Base-by-base conservation (phyloP, 352 stramenopile species). In the Globisporangium camurandrum region DNA sequence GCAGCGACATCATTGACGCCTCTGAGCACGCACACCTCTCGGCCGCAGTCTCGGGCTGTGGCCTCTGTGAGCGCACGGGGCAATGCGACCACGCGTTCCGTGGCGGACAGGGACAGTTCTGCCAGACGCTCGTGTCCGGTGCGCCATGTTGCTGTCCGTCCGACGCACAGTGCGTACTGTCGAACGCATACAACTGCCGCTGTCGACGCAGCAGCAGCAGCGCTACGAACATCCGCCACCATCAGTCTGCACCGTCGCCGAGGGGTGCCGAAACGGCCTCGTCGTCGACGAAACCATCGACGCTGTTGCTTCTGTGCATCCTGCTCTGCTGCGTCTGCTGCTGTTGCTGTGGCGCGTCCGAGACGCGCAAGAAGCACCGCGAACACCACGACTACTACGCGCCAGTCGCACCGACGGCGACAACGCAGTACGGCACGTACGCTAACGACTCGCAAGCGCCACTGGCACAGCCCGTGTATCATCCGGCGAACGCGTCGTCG, bases 61-160 rank as follows among this genome's bases (percentile, higher is more conserved):
- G 66, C 1, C 47, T 86, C 10, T 88, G 77, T 38, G 69, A 85
- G 40, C 61, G 73, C 54, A 81, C 64, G 1, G 76, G 76, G 0
- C 57, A 76, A 28, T 88, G 76, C 42, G 67, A 82, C 57, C 71
- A 75, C 20, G 76, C 76, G 3, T 88, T 85, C 50, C 76, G 66
- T 22, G 72, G 75, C 20, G 49, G 55, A 8, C 71, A 63, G 0
- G 76, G 76, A 1, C 73, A 88, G 46, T 88, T 88, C 50, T 88
- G 76, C 52, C 60, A 77, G 24, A 71, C 67, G 28, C 42, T 88
- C 37, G 60, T 63, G 23, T 76, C 69, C 0, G 71, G 71, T 3
- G 59, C 66, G 14, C 74, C 77, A 19, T 88, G 77, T 47, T 88
- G 77, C 56, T 88, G 77, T 20, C 77, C 77, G 17, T 22, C 19